These are phyloP conservation scores for Boletus hoseneyae DNA, from an alignment of 1,284 basidiomycete species.

Conservation along the genomic window DNA sequence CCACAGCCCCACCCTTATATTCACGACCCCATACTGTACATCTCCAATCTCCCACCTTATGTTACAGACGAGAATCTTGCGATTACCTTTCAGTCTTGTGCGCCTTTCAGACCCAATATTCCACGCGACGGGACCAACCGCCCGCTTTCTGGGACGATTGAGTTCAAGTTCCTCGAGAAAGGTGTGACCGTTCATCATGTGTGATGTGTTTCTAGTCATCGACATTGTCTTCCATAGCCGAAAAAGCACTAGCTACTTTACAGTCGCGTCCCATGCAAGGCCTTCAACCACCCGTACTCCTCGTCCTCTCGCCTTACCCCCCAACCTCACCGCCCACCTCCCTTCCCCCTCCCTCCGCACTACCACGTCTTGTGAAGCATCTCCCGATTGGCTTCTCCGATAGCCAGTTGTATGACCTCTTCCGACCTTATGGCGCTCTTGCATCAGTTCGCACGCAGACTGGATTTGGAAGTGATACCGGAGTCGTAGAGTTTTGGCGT, in stretches of 20 bases:
- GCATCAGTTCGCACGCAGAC: conserved; percentile 69
- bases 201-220: conserved; percentile 8
- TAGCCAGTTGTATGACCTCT: conserved; percentile 74
- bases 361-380: conserved; percentile 75
- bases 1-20: conserved; percentile 66
- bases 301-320: conserved; percentile 73
- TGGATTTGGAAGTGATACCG: conserved; percentile 67
- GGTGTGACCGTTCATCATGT: conserved; percentile 43
- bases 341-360: conserved; percentile 68
- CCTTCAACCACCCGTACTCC: conserved; percentile 49
- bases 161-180: conserved; percentile 76
- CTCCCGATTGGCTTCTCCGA: conserved; percentile 66
- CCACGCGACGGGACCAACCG: conserved; percentile 52
- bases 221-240: conserved; percentile 49
- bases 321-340: conserved; percentile 66
- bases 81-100: conserved; percentile 62
- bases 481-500: conserved; percentile 83
- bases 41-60: conserved; percentile 66
- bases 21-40: conserved; percentile 74
- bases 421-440: conserved; percentile 70
- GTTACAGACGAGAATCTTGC: conserved; percentile 74
- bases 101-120: conserved; percentile 76
- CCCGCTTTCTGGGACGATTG: conserved; percentile 63
- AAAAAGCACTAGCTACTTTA: conserved; percentile 82
- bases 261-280: conserved; percentile 68